Conservation (phyloP, 106 monocot species). For the Acorus calamus region DNA sequence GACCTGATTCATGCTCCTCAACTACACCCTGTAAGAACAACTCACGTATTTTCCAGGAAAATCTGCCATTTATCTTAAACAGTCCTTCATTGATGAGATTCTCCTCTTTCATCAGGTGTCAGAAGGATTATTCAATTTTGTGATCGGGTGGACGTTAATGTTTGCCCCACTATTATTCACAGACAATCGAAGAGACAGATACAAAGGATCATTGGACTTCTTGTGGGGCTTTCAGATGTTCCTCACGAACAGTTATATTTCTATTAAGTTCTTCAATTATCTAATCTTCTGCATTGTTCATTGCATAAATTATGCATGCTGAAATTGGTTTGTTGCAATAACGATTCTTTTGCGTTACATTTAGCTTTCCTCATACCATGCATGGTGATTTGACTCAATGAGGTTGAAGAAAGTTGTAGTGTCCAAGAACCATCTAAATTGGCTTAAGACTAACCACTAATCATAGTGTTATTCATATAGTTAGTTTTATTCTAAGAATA, state of each 20-base stretch:
- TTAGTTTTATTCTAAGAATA: no score
- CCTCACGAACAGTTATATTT: slow-evolving; percentile 70
- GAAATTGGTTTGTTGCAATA: not conserved
- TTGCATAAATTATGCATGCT: no score
- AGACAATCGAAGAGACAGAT: slow-evolving; percentile 57
- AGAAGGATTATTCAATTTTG: slow-evolving; percentile 91
- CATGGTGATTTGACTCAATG: slow-evolving; percentile 87
- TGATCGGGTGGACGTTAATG: slow-evolving; percentile 82
- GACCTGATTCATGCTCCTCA: slow-evolving; percentile 65
- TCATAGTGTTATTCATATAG: no score
- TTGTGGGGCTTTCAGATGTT: slow-evolving; percentile 95
- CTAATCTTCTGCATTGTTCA: no score
- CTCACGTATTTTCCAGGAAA: no score
- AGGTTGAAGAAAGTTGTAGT: slow-evolving; percentile 13
- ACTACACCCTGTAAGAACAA: slow-evolving; percentile 68
- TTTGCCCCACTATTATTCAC: slow-evolving; percentile 84
- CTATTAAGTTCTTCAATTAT: not conserved
- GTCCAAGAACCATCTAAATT: slow-evolving; percentile 25
- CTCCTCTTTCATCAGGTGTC: slow-evolving; percentile 28
- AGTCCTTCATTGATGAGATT: not conserved
- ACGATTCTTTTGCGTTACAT: not conserved
- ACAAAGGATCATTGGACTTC: slow-evolving; percentile 63
- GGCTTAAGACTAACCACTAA: slow-evolving; percentile 5
- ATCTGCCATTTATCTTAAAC: not conserved
- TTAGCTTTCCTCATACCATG: slow-evolving; percentile 91